These are phyloP conservation scores for Microbotryum silenes-acaulis DNA, from an alignment of 1,284 basidiomycete species.

Conservation along the genomic window DNA sequence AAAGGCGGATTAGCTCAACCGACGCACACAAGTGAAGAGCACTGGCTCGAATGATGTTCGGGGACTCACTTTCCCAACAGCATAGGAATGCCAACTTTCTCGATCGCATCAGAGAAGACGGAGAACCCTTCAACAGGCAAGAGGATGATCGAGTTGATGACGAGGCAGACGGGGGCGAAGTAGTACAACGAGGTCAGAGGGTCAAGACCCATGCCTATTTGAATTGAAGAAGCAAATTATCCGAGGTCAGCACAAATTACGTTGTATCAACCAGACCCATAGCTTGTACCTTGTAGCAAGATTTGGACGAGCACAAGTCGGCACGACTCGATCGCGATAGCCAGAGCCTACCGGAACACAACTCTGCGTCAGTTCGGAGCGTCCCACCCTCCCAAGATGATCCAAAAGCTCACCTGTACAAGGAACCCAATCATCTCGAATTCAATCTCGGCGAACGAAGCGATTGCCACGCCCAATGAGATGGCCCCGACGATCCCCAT, in stretches of 20 bases:
- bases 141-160: conserved; percentile 60
- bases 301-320: conserved; percentile 95
- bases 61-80: conserved; percentile 27
- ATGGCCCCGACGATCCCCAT: conserved; percentile 20
- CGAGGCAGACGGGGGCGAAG: conserved; percentile 62
- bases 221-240: background rate
- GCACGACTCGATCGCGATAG: conserved; percentile 67
- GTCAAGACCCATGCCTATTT: conserved; percentile 52
- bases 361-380: no score
- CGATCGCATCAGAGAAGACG: conserved; percentile 23
- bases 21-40: no score
- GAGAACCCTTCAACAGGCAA: conserved; percentile 28
- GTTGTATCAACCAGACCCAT: conserved; percentile 49
- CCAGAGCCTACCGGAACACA: conserved; percentile 35
- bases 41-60: no score
- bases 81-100: conserved; percentile 24
- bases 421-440: conserved; percentile 84
- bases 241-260: no score
- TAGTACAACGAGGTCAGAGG: conserved; percentile 92
- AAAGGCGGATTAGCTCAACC: conserved; percentile 41
- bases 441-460: conserved; percentile 65
- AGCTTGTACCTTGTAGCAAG: conserved; percentile 70
- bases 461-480: conserved; percentile 32
- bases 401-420: conserved; percentile 32
- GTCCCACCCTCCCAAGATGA: background rate